These are phyloP conservation scores for Trametes cubensis DNA, from an alignment of 768 basidiomycete species.

Conservation along the genomic window DNA sequence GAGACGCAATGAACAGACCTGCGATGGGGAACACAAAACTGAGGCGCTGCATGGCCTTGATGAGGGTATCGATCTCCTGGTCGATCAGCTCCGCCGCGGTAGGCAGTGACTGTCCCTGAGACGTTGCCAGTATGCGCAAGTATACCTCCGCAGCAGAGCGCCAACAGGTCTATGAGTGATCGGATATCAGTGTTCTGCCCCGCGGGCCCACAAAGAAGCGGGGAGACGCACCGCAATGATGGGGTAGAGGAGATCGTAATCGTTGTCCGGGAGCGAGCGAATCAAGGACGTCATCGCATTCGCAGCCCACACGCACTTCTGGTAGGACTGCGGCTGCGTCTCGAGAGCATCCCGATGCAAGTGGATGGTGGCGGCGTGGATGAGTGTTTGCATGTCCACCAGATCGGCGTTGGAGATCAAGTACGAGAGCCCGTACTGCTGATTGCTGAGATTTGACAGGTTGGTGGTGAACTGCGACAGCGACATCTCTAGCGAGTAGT, in stretches of 20 bases:
- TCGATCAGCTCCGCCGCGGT: constrained; percentile 32
- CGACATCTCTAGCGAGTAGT: constrained; percentile 47
- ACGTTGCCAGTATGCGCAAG: constrained; percentile 36
- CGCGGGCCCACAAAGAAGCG: background rate
- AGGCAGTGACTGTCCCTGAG: constrained; percentile 23
- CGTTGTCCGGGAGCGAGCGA: constrained; percentile 48
- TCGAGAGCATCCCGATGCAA: constrained; percentile 48
- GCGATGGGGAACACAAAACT: constrained; percentile 42
- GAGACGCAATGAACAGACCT: constrained; percentile 29
- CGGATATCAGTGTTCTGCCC: background rate
- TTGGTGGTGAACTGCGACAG: constrained; percentile 47
- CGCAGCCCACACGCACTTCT: constrained; percentile 47
- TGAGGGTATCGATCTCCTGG: constrained; percentile 39
- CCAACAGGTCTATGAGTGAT: constrained; percentile 42
- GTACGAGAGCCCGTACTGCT: constrained; percentile 29
- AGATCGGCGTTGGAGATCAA: constrained; percentile 40
- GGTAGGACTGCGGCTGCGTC: constrained; percentile 31
- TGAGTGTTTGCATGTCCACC: constrained; percentile 51
- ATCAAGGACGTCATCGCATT: constrained; percentile 48
- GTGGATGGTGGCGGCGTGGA: constrained; percentile 53
- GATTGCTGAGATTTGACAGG: constrained; percentile 43
- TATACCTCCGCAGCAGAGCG: constrained; percentile 42
- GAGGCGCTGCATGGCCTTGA: constrained; percentile 40
- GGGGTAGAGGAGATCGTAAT: constrained; percentile 58
- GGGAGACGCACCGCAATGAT: constrained; percentile 50